These are phyloP conservation scores for Sclerotinia spermophila DNA, from an alignment of 2,329 filamentous ascomycete genomes.

Conservation along the genomic window DNA sequence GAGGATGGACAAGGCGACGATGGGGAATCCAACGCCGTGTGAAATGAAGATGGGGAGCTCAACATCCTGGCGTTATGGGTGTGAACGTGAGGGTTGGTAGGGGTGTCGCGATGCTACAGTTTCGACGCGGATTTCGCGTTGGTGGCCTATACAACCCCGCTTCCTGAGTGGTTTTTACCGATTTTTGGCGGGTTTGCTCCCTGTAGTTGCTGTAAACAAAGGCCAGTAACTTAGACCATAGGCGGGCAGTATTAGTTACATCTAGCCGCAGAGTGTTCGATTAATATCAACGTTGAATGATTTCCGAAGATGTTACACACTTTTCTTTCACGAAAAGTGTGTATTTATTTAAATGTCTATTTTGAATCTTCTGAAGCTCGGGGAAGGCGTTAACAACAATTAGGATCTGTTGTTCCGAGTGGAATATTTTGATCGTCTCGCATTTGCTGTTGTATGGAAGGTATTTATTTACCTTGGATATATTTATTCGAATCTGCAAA, in stretches of 20 bases:
- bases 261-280: no score
- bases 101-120: not conserved
- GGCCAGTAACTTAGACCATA: not conserved
- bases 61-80: not conserved
- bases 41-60: slow-evolving; percentile 12
- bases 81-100: not conserved
- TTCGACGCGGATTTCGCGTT: slow-evolving; percentile 1
- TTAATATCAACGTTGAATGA: not conserved
- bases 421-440: no score
- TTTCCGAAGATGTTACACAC: not conserved
- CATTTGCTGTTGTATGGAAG: not conserved
- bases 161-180: not conserved
- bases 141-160: not conserved
- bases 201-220: not conserved
- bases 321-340: not conserved
- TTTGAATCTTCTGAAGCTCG: not conserved
- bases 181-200: not conserved
- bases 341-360: not conserved
- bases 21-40: not conserved
- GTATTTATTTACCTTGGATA: not conserved
- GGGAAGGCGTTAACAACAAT: not conserved
- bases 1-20: not conserved
- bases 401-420: no score
- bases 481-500: not conserved
- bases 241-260: no score